Base-by-base conservation (phyloP, 2,329 filamentous ascomycete species). In the Lachnellula cervina region DNA sequence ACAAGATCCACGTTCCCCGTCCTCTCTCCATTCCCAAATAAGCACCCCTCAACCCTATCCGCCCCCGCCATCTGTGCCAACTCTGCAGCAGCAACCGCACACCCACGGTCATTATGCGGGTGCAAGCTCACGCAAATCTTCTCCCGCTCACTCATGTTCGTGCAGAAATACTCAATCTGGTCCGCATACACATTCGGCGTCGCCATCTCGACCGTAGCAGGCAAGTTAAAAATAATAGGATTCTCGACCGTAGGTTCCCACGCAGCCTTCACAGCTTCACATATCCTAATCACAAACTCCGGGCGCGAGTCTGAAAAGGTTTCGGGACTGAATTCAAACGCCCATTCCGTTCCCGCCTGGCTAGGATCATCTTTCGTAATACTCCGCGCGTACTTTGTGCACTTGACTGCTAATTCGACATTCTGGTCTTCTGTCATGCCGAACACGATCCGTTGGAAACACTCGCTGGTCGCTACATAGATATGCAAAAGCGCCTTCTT, bases 101-200 rank as follows among this genome's bases (percentile, higher is more conserved):
- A 95, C 21, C 93, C 93, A 60, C 94, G 82, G 72, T 97, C 94
- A 69, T 97, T 97, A 75, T 99, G 93, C 8, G 90, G 89, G 71
- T 97, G 94, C 52, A 97, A 80, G 59, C 89, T 95, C 8, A 97
- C 88, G 66, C 19, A 28, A 86, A 89, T 50, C 96, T 81, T 76
- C 91, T 94, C 67, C 96, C 87, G 51, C 92, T 44, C 42, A 5
- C 11, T 25, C n/a, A 47, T 28, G 80, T 72, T 96, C 88, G 0
- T 81, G 77, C 90, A 96, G 74, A 99, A 99, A 75, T 90, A 96
- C 72, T 99, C 94, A 60, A 99, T 89, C 75, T 95, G 88, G 69
- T 99, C 94, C 49, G 94, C 94, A 71, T 94, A 99, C 48, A 97
- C 82, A 70, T 99, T 99, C 35, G 92, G 92, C 0, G 94, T 97